Conservation (phyloP, 1,139 yeast species). For the Hansenula lynferdii region DNA sequence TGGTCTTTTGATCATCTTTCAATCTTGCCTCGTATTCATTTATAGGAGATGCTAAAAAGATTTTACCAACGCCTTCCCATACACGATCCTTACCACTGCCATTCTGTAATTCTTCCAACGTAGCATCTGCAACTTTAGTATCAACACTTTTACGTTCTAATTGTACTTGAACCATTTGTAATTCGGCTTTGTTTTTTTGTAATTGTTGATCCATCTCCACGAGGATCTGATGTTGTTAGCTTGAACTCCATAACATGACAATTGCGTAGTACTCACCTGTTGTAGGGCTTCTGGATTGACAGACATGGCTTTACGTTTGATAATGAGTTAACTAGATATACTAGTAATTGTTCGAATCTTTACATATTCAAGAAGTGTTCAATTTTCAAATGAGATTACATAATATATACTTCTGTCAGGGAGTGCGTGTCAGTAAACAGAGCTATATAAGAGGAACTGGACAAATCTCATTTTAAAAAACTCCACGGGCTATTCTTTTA, state of each 20-base stretch:
- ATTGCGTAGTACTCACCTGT: slow-evolving; percentile 4
- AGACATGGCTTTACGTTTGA: slow-evolving; percentile 25
- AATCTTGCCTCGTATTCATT: slow-evolving; percentile 43
- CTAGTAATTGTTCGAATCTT: no score
- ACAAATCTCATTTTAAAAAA: no score
- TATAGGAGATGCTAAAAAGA: slow-evolving; percentile 41
- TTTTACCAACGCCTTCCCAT: slow-evolving; percentile 86
- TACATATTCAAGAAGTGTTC: no score
- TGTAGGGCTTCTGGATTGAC: slow-evolving; percentile 50
- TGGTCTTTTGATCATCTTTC: slow-evolving; percentile 44
- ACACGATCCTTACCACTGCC: slow-evolving; percentile 39
- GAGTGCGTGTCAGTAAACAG: no score
- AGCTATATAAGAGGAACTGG: no score
- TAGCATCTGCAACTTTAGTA: slow-evolving; percentile 50
- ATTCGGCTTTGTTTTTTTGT: slow-evolving; percentile 56
- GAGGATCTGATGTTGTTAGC: slow-evolving; percentile 9
- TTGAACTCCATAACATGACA: slow-evolving; percentile 3
- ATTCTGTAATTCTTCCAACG: slow-evolving; percentile 48
- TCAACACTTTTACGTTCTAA: slow-evolving; percentile 53
- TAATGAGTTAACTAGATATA: not conserved
- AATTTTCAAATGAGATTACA: no score
- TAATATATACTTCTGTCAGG: no score
- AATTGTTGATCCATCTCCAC: slow-evolving; percentile 61
- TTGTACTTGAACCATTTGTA: slow-evolving; percentile 58
- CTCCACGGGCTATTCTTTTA: no score